Base-by-base conservation (phyloP, 1,284 basidiomycete species). In the Bondarzewia mesenterica region DNA sequence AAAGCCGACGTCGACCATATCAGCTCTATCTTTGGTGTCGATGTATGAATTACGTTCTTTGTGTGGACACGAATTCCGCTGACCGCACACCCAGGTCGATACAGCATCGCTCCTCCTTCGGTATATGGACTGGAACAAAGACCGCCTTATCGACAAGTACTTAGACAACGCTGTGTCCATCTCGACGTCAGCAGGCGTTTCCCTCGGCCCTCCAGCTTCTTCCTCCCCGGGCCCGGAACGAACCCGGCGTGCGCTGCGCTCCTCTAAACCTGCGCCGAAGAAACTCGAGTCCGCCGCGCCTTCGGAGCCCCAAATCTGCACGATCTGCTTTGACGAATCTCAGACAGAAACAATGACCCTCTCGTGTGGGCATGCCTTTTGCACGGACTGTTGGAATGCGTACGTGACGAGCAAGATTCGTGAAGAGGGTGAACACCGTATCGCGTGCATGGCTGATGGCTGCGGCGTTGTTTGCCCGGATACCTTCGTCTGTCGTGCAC, bases 41-140 rank as follows among this genome's bases (percentile, higher is more conserved):
- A 92, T 47, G 89, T 90, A 58, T 77, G 46, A 40, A 42, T 26
- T 15, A 47, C 7, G 4, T 12, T 18, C 4, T 4, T 40, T 10
- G 38, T 18, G 38, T 10, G 15, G 4, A 10, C 38, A 40, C 21
- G n/a, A 14, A 2, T 10, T n/a, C 26, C 25, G 25, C 21, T 40
- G 38, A 10, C 38, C 16, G 12, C 21, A 5, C 38, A 40, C 10
- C 10, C 48, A 68, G 69, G 42, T 49, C 20, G 59, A 70, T 54
- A 75, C 75, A 3, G 93, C 94, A 2, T 78, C 85, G 1, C 73
- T 94, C 42, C 74, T 99, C 5, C 73, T 99, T 42, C 82, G 93
- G 26, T 74, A 93, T 68, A 84, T 89, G 72, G 74, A 77, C 42
- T 99, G 95, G 95, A 98, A 99, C 74, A 90, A 91, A 62, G 95